Evolutionary conservation across 83 land plant genomes (phyloP).

Genomic region (Thuja plicata): DNA sequence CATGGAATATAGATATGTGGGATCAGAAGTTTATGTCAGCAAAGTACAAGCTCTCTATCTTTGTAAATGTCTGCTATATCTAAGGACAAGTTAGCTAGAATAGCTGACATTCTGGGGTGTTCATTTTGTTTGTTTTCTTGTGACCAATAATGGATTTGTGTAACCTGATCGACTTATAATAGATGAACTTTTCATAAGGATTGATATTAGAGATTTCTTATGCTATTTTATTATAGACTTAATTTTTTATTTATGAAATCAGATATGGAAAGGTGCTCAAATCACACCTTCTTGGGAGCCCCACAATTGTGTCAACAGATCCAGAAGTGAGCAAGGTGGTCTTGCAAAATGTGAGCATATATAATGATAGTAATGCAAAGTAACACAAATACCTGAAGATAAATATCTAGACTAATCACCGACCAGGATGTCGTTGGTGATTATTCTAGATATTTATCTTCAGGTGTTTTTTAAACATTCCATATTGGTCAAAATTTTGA

Average conservation of each 20-base stretch:
- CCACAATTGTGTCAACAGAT: too few relatives aligned
- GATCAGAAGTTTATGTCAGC: conserved; percentile 1
- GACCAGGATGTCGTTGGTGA: too few relatives aligned
- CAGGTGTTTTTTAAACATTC: too few relatives aligned
- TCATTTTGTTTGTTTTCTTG: neutral
- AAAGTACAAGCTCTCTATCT: neutral
- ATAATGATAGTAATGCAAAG: too few relatives aligned
- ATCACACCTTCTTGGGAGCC: conserved; percentile 60
- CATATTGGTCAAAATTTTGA: too few relatives aligned
- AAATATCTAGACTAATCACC: too few relatives aligned
- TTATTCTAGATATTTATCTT: too few relatives aligned
- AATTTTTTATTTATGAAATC: neutral
- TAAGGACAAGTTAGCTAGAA: neutral
- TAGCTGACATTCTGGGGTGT: neutral
- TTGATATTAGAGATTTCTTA: neutral
- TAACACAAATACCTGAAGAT: too few relatives aligned
- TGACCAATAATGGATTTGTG: neutral
- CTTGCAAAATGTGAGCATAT: conserved; percentile 50
- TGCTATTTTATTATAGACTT: neutral
- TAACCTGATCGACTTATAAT: neutral
- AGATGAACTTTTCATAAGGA: neutral
- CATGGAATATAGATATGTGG: too few relatives aligned
- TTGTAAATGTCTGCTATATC: neutral
- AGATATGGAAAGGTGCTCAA: conserved; percentile 75
- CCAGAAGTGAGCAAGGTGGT: conserved; percentile 60